phyloP scores from a whole-genome alignment of 1,284 basidiomycete genomes.

The Leccinum holopus region DNA sequence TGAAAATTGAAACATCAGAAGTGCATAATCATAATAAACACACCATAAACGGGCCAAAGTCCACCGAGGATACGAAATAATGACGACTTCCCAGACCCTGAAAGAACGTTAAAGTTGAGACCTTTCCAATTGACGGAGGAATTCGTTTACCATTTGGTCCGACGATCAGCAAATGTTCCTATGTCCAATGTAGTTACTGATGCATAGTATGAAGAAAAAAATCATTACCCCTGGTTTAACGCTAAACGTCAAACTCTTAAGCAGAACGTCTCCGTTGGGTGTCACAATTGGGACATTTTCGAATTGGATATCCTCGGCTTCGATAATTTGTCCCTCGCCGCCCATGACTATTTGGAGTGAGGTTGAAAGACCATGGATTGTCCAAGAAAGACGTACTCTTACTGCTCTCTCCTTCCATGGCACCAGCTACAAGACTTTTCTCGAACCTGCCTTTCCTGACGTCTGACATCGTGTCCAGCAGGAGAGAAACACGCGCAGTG shows the following conservation, averaged over 20 bases:
- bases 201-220: conserved; percentile 14
- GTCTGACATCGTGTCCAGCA: conserved; percentile 92
- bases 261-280: conserved; percentile 92
- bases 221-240: conserved; percentile 80
- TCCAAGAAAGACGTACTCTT: conserved; percentile 53
- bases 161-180: conserved; percentile 90
- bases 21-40: conserved; percentile 14
- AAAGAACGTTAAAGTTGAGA: conserved; percentile 2
- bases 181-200: conserved; percentile 6
- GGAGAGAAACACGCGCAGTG: conserved; percentile 85
- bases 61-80: conserved; percentile 95
- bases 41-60: conserved; percentile 94
- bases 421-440: conserved; percentile 82
- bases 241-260: conserved; percentile 83
- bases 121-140: conserved; percentile 5
- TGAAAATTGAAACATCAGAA: neutral
- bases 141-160: conserved; percentile 78
- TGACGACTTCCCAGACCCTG: conserved; percentile 85
- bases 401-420: conserved; percentile 76
- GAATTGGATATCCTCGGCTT: conserved; percentile 88
- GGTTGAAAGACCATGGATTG: neutral
- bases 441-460: conserved; percentile 84
- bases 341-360: conserved; percentile 59
- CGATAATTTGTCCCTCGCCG: conserved; percentile 76
- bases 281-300: conserved; percentile 94